These are phyloP conservation scores for Hyaloscypha variabilis DNA, from an alignment of 495 filamentous ascomycete species.

Conservation along the genomic window DNA sequence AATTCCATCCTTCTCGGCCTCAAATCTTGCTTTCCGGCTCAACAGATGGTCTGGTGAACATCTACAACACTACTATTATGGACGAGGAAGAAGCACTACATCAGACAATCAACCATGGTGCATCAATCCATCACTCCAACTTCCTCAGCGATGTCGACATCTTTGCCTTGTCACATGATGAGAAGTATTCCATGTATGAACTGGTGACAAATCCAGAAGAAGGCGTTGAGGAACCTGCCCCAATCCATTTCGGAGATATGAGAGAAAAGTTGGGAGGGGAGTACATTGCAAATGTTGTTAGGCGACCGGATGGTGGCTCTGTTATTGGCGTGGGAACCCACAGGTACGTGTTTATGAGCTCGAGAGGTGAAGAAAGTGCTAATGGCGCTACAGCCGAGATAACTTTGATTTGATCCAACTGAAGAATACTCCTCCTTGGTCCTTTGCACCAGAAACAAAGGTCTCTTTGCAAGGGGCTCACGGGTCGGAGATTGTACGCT, in stretches of 20 bases:
- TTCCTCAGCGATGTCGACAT: constrained; percentile 72
- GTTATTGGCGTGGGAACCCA: constrained; percentile 64
- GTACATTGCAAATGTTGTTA: constrained; percentile 76
- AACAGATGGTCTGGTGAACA: constrained; percentile 88
- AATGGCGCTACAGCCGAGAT: constrained; percentile 51
- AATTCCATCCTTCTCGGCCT: constrained; percentile 67
- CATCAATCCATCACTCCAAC: constrained; percentile 81
- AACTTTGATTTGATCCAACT: constrained; percentile 71
- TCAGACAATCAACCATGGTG: constrained; percentile 84
- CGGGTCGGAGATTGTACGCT: constrained; percentile 80
- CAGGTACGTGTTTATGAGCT: constrained; percentile 44
- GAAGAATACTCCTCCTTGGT: constrained; percentile 58
- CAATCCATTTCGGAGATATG: constrained; percentile 74
- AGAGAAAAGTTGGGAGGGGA: constrained; percentile 71
- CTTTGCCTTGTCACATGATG: constrained; percentile 79
- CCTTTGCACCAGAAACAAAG: constrained; percentile 58
- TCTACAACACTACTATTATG: constrained; percentile 72
- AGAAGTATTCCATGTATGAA: constrained; percentile 77
- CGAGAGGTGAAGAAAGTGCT: background rate
- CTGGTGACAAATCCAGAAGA: constrained; percentile 58
- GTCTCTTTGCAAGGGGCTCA: constrained; percentile 76
- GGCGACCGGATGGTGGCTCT: constrained; percentile 55
- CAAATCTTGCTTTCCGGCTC: constrained; percentile 78
- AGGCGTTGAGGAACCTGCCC: constrained; percentile 52
- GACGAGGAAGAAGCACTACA: constrained; percentile 87